Conservation (phyloP, 164 flowering plant genomes). For the Stephania japonica region DNA sequence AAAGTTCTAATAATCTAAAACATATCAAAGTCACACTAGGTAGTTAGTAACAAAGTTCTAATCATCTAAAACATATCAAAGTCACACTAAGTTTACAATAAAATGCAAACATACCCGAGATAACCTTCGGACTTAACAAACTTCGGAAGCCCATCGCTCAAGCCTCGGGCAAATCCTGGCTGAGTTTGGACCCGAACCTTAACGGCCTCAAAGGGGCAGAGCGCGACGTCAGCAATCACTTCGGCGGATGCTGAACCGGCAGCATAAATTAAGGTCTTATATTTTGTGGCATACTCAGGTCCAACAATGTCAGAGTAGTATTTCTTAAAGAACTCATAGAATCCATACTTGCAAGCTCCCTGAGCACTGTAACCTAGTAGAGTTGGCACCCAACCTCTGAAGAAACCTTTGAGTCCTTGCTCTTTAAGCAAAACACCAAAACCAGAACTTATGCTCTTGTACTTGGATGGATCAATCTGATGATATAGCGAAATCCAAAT, state of each 20-base stretch:
- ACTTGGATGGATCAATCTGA: conserved; percentile 73
- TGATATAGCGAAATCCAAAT: neutral
- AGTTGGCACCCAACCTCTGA: conserved; percentile 87
- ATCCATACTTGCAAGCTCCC: conserved; percentile 85
- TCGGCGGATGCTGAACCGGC: conserved; percentile 89
- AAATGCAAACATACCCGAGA: conserved; percentile 44
- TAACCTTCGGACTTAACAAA: conserved; percentile 67
- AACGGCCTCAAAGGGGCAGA: conserved; percentile 80
- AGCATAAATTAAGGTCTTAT: conserved; percentile 77
- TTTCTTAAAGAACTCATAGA: conserved; percentile 81
- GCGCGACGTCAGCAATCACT: conserved; percentile 75
- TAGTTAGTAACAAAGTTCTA: neutral
- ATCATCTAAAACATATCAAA: neutral
- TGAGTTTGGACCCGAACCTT: conserved; percentile 84
- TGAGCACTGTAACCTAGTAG: conserved; percentile 80
- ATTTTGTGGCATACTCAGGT: conserved; percentile 64
- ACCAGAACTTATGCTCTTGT: conserved; percentile 73
- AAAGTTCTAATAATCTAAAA: neutral
- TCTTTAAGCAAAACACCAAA: conserved; percentile 68
- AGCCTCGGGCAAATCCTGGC: conserved; percentile 77
- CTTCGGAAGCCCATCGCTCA: conserved; percentile 73
- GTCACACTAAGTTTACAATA: too few species aligned
- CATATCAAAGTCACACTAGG: neutral
- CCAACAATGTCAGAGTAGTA: conserved; percentile 77
- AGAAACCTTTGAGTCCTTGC: conserved; percentile 65